These are phyloP conservation scores for Geoglossum glabrum DNA, from an alignment of 495 filamentous ascomycete genomes.

Conservation along the genomic window DNA sequence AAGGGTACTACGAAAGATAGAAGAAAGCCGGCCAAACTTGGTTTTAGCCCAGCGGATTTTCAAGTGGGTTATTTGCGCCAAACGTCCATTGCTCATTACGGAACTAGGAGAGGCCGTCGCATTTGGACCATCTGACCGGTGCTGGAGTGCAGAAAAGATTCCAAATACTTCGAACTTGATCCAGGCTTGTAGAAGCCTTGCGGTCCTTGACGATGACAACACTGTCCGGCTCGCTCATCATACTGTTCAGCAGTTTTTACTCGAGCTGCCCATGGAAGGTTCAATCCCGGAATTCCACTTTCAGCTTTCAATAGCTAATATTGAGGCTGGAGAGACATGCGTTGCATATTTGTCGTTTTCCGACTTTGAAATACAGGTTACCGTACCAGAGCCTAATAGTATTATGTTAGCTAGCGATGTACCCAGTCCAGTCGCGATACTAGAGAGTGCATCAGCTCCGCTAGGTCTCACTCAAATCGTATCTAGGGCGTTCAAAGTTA, in stretches of 20 bases:
- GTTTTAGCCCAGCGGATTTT: conserved; percentile 2
- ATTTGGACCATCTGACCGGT: conserved; percentile 5
- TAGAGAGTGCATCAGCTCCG: not conserved
- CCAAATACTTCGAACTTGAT: conserved; percentile 2
- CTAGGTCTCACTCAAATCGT: not conserved
- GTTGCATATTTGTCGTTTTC: conserved; percentile 6
- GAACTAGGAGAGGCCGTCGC: conserved; percentile 12
- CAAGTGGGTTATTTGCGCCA: conserved; percentile 7
- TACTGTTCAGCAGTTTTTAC: conserved; percentile 11
- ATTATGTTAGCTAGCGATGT: too few species aligned
- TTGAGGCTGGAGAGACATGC: conserved; percentile 4
- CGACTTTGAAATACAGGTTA: conserved; percentile 7
- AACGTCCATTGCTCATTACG: conserved; percentile 8
- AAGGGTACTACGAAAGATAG: conserved; percentile 11
- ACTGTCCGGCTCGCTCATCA: conserved; percentile 12
- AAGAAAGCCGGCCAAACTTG: too few species aligned
- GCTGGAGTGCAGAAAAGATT: conserved; percentile 1
- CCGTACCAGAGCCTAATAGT: not conserved
- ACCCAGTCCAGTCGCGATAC: too few species aligned
- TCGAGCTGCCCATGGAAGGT: not conserved
- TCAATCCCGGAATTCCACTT: conserved; percentile 2
- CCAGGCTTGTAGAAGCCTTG: conserved; percentile 8
- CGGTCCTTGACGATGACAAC: conserved; percentile 6
- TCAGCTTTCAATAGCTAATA: not conserved
- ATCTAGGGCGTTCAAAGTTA: too few species aligned